Base-by-base conservation (phyloP, 192 early-diverging fungal species). In the Coemansia sp. region DNA sequence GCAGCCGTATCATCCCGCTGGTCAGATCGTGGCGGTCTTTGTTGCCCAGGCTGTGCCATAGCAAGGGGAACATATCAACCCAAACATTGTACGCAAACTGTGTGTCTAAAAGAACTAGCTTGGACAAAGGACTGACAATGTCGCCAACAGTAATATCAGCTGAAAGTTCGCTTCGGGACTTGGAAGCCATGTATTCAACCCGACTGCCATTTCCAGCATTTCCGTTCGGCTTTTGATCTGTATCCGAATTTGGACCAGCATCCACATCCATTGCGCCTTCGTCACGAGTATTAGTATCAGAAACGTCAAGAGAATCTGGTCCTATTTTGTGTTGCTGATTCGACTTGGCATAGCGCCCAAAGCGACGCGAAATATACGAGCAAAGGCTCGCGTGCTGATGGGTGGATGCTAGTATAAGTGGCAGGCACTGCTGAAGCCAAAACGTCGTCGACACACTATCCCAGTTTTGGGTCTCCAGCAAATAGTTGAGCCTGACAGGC, bases 391-490 rank as follows among this genome's bases (percentile, higher is more conserved):
- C 77, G 26, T 49, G 56, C 61, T 79, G 77, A 20, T 74, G 82
- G 9, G 87, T 71, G 0, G 86, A 84, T 16, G 94, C 92, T 58
- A 98, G 64, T 10, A 99, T 67, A 15, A 99, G 72, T 63, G 95
- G 94, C 29, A 95, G 65, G 0, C 94, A 93, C 60, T 98, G 96
- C 58, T 92, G 90, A 31, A 98, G 81, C 95, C 95, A 99, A 67
- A 95, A 99, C 15, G 88, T 86, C 45, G 82, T 77, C 0, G 87
- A 84, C 12, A 99, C 84, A 56, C 83, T 89, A 52, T 97, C 95
- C 98, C 98, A 99, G 63, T 92, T 97, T 73, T 99, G 98, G 12
- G 92, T 87, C 31, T 89, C 88, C 31, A 99, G 71, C 23, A 98
- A 75, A 66, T 99, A 99, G 39, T 89, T 91, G 15, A 99, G 79